Percentiles rank a stretch among this genome's conserved stretches.
These are phyloP conservation scores for Poa annua DNA, from an alignment of 176 grass and related monocot genomes.

Conservation along the genomic window DNA sequence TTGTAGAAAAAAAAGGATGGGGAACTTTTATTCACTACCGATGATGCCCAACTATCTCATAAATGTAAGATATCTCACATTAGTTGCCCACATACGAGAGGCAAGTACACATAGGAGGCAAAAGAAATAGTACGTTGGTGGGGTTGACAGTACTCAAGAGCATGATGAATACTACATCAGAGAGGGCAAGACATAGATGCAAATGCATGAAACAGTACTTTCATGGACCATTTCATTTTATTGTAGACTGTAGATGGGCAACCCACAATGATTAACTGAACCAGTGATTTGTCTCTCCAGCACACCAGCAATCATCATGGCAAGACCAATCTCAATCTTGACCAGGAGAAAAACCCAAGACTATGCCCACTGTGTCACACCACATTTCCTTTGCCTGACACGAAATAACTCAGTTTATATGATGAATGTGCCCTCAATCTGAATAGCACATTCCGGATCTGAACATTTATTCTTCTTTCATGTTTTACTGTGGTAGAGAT, in stretches of 20 bases:
- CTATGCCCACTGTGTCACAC: background rate
- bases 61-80: constrained; percentile 25
- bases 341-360: constrained; percentile 1
- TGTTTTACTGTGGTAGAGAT: background rate
- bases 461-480: background rate
- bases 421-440: constrained; percentile 14
- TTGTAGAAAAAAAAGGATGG: background rate
- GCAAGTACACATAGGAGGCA: background rate
- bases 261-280: constrained; percentile 20
- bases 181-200: constrained; percentile 19
- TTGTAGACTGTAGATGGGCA: constrained; percentile 5
- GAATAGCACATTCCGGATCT: background rate
- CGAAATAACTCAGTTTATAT: background rate
- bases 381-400: background rate
- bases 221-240: constrained; percentile 19
- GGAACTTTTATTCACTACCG: constrained; percentile 3
- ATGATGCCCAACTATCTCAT: constrained; percentile 11
- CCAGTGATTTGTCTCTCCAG: constrained; percentile 13
- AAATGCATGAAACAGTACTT: constrained; percentile 39
- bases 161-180: constrained; percentile 14
- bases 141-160: constrained; percentile 1
- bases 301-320: constrained; percentile 5
- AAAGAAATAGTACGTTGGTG: background rate
- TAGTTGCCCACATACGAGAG: background rate
- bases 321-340: constrained; percentile 11